These are phyloP conservation scores for Tylopilus vinaceipallidus DNA, from an alignment of 768 basidiomycete species.

Conservation along the genomic window DNA sequence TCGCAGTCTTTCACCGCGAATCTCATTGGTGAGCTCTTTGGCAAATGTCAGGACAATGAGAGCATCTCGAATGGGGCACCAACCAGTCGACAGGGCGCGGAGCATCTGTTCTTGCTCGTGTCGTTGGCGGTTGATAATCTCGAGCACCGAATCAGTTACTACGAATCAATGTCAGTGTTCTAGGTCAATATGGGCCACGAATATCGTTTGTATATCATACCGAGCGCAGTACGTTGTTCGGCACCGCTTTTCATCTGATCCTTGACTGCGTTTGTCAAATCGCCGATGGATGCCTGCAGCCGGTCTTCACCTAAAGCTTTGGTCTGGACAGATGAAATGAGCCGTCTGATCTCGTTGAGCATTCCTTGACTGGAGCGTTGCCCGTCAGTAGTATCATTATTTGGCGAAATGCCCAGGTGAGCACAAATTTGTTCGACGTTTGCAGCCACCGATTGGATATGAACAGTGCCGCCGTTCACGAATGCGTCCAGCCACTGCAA, in stretches of 20 bases:
- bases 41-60: not conserved
- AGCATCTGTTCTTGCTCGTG: conserved; percentile 73
- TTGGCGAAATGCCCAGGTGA: conserved; percentile 43
- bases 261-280: conserved; percentile 38
- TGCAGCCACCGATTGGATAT: conserved; percentile 60
- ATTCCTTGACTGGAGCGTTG: conserved; percentile 25
- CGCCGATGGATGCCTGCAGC: conserved; percentile 35
- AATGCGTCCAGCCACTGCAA: conserved; percentile 80
- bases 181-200: conserved; percentile 9
- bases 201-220: conserved; percentile 23
- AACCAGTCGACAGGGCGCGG: conserved; percentile 62
- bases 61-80: not conserved
- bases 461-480: conserved; percentile 71
- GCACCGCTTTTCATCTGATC: conserved; percentile 38
- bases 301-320: conserved; percentile 31
- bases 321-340: conserved; percentile 34
- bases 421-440: conserved; percentile 60
- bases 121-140: conserved; percentile 65
- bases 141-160: conserved; percentile 59
- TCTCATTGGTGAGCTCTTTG: conserved; percentile 76
- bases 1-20: conserved; percentile 78
- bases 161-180: conserved; percentile 5
- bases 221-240: conserved; percentile 42
- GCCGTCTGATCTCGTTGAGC: conserved; percentile 34
- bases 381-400: conserved; percentile 13